Evolutionary conservation across 148 eudicot species (phyloP), one percentile per base, ranked within the genome.

Genomic region (Cornus kousa): DNA sequence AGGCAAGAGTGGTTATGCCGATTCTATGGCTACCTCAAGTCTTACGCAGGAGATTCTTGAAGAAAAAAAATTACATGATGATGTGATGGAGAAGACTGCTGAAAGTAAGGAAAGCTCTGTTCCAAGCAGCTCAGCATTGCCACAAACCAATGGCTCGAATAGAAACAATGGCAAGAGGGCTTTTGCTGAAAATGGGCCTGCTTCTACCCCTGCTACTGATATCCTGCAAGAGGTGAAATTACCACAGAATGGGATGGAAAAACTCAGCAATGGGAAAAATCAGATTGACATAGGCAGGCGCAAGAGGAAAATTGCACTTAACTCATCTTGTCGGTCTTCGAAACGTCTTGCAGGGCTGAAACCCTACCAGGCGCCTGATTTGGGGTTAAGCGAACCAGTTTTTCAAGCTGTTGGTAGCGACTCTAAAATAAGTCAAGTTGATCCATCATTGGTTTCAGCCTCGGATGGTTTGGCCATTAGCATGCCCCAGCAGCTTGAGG

Each of bases 261-360:
- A 20, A 28, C 77, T 74, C 55, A 80, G 76, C 77, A 75, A 68
- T 50, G 71, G 55, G 35, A 79, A 80, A 78, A 17, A 80, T 72
- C 77, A 79, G 79, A 62, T 72, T 59, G 68, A 72, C 82, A 81
- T 79, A 76, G 88, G 80, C 74, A 88, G 85, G 75, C 46, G 83
- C 67, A 86, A 78, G 83, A 87, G 86, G 17, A 76, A 77, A 70
- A 80, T 77, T 12, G 48, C 9, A 37, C 43, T 35, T 48, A 74
- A 16, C 62, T 50, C 68, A 40, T 88, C 93, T 71, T 66, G 75
- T 64, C 88, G 92, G 71, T 79, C 90, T 74, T 90, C 97, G 28
- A 89, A 88, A 55, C 87, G 92, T 81, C 86, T 89, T 78, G 88
- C 88, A 31, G 90, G 88, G 67, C 39, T 78, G 60, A 80, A 75